Conservation (phyloP, 768 basidiomycete genomes). For the Termitomyces sp. region DNA sequence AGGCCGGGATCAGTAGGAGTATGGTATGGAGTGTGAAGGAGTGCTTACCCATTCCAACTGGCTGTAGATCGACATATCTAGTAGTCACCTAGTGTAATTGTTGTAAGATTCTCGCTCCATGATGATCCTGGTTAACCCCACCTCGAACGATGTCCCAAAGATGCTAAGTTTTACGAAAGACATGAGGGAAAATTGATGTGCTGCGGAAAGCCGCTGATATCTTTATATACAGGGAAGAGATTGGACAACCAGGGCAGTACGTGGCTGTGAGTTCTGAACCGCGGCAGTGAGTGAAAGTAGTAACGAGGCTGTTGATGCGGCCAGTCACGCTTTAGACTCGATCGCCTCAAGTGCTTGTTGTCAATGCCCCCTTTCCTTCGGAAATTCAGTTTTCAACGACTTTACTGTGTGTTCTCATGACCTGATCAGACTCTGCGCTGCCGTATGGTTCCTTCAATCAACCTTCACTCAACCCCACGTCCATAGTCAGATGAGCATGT, state of each 20-base stretch:
- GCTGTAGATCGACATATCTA: slow-evolving; percentile 98
- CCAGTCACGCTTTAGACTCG: neutral
- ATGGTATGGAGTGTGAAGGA: neutral
- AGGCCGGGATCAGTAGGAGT: neutral
- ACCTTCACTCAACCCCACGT: neutral
- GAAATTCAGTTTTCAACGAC: neutral
- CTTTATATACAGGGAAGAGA: neutral
- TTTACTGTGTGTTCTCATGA: neutral
- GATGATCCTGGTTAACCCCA: slow-evolving; percentile 20
- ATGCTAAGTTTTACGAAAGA: slow-evolving; percentile 98
- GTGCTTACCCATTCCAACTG: slow-evolving; percentile 93
- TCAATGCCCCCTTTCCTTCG: neutral
- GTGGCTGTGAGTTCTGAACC: neutral
- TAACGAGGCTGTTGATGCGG: neutral
- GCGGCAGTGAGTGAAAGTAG: neutral
- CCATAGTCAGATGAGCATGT: slow-evolving; percentile 4
- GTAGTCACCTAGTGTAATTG: slow-evolving; percentile 72
- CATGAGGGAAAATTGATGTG: slow-evolving; percentile 35
- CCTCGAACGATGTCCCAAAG: slow-evolving; percentile 98
- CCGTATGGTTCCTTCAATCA: neutral
- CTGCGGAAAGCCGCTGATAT: neutral
- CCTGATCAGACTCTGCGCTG: neutral
- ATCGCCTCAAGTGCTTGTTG: neutral
- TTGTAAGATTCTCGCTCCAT: slow-evolving; percentile 11
- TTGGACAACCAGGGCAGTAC: neutral